These are phyloP conservation scores for Vitis vinifera DNA, from an alignment of 164 flowering plant genomes.

Conservation along the genomic window DNA sequence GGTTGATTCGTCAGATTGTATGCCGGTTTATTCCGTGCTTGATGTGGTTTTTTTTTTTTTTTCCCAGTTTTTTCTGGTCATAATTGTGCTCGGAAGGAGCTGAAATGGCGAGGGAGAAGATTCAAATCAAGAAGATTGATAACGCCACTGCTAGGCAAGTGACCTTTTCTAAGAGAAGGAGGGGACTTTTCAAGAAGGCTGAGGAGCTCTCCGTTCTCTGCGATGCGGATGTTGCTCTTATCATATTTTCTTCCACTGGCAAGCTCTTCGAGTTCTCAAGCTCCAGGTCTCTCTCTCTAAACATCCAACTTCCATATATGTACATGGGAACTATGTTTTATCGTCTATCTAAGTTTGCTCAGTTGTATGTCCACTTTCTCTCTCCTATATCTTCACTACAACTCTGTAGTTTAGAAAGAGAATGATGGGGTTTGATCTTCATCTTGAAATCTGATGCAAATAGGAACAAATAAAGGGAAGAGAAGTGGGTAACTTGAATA, in stretches of 20 bases:
- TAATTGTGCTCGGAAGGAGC: background rate
- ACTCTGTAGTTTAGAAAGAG: no score
- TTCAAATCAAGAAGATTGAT: constrained; percentile 64
- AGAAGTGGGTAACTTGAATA: no score
- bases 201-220: constrained; percentile 67
- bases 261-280: constrained; percentile 60
- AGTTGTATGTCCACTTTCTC: background rate
- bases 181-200: constrained; percentile 70
- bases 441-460: no score
- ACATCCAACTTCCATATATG: no score
- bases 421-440: no score
- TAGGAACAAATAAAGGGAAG: no score
- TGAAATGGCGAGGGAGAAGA: constrained; percentile 65
- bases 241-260: constrained; percentile 60
- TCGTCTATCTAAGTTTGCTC: no score
- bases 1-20: constrained; percentile 1
- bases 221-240: constrained; percentile 63
- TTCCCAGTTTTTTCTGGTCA: background rate
- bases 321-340: no score
- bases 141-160: constrained; percentile 69
- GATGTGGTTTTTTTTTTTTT: background rate
- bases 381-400: background rate
- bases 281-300: constrained; percentile 39
- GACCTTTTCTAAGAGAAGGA: constrained; percentile 63
- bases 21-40: constrained; percentile 6